Conservation (phyloP, 805 yeast species). For the Danielozyma ontarioensis region DNA sequence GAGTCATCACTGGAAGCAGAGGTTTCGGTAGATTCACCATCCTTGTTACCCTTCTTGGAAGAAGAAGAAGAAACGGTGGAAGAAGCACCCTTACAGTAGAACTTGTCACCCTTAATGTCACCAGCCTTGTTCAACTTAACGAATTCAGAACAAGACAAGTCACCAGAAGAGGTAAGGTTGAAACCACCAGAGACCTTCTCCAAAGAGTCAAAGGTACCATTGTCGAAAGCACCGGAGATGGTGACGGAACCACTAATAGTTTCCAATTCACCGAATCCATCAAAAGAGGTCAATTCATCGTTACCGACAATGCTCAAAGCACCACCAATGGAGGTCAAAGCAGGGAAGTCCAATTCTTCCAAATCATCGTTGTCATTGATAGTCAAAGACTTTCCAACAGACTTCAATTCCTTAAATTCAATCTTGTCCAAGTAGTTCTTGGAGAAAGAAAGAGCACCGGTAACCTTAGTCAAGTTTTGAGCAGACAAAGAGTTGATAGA, state of each 20-base stretch:
- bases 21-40: conserved; percentile 19
- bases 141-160: conserved; percentile 78
- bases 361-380: conserved; percentile 71
- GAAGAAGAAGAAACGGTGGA: conserved; percentile 41
- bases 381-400: conserved; percentile 78
- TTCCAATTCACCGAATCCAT: conserved; percentile 69
- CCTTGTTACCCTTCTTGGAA: conserved; percentile 28
- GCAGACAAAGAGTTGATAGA: conserved; percentile 71
- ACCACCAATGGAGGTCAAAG: conserved; percentile 78
- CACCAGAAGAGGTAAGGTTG: conserved; percentile 67
- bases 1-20: conserved; percentile 21
- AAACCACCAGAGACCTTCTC: conserved; percentile 90
- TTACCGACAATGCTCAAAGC: conserved; percentile 90
- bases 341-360: conserved; percentile 60
- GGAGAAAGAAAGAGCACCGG: conserved; percentile 78
- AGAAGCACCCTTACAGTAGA: conserved; percentile 63
- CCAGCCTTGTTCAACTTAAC: conserved; percentile 68
- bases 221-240: conserved; percentile 73
- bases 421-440: conserved; percentile 60
- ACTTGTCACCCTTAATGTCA: conserved; percentile 87
- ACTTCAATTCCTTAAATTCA: conserved; percentile 48
- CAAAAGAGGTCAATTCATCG: conserved; percentile 58
- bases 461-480: conserved; percentile 62
- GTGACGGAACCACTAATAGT: conserved; percentile 85
- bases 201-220: conserved; percentile 71